Percentiles rank a stretch among this genome's conserved stretches.
phyloP scores from a whole-genome alignment of 495 filamentous ascomycete genomes.

The Apodospora peruviana region DNA sequence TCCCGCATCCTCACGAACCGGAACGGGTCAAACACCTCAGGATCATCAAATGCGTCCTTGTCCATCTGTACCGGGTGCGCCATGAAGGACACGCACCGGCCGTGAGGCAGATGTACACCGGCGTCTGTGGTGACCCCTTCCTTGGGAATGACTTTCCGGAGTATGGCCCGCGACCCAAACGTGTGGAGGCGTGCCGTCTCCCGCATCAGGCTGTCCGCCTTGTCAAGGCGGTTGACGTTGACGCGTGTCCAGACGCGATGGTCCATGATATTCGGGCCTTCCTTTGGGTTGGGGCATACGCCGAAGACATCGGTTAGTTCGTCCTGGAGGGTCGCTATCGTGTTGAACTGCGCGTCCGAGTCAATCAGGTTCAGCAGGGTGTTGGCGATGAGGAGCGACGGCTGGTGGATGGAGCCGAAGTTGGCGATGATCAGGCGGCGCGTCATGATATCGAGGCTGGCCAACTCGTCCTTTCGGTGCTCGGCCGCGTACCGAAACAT shows the following conservation, averaged over 20 bases:
- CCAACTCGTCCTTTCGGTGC: slow-evolving; percentile 28
- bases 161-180: slow-evolving; percentile 26
- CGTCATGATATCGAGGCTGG: slow-evolving; percentile 24
- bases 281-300: not conserved
- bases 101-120: slow-evolving; percentile 9
- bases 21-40: too few relatives aligned
- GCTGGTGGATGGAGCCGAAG: slow-evolving; percentile 26
- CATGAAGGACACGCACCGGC: too few relatives aligned
- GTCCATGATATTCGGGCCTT: too few relatives aligned
- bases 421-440: slow-evolving; percentile 20
- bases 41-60: too few relatives aligned
- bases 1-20: too few relatives aligned
- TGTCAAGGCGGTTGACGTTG: slow-evolving; percentile 26
- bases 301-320: slow-evolving; percentile 18
- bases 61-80: too few relatives aligned
- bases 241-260: slow-evolving; percentile 38
- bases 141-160: slow-evolving; percentile 32
- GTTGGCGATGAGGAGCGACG: slow-evolving; percentile 16
- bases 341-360: slow-evolving; percentile 29
- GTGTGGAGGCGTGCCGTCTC: slow-evolving; percentile 35
- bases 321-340: slow-evolving; percentile 28
- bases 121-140: slow-evolving; percentile 14
- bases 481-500: slow-evolving; percentile 29
- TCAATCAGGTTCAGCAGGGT: slow-evolving; percentile 23
- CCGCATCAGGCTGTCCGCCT: slow-evolving; percentile 33